These are phyloP conservation scores for Maudiozyma humilis DNA, from an alignment of 1,139 yeast genomes.

Conservation along the genomic window DNA sequence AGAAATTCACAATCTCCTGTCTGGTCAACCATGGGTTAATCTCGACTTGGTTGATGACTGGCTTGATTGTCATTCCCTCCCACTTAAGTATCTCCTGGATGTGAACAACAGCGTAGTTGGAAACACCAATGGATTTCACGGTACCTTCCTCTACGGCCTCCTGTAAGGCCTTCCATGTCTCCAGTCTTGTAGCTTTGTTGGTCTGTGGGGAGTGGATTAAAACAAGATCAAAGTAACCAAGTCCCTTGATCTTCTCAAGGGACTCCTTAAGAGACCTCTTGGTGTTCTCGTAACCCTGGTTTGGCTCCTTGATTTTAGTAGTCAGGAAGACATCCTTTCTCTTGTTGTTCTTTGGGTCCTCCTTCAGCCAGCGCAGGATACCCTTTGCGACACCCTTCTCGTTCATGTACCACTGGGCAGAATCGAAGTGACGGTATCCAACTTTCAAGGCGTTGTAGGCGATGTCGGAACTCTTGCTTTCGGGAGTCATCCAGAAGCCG, in stretches of 20 bases:
- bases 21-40: conserved; percentile 88
- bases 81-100: conserved; percentile 53
- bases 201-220: conserved; percentile 4
- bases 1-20: conserved; percentile 54
- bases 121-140: conserved; percentile 68
- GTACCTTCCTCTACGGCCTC: conserved; percentile 51
- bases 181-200: conserved; percentile 2
- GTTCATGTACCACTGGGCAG: conserved; percentile 51
- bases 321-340: conserved; percentile 5
- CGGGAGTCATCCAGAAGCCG: conserved; percentile 47
- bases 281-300: conserved; percentile 4
- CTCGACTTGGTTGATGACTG: conserved; percentile 76
- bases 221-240: conserved; percentile 1
- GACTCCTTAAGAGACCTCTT: neutral
- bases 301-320: conserved; percentile 3
- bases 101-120: conserved; percentile 72
- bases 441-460: conserved; percentile 45
- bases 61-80: conserved; percentile 61
- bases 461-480: conserved; percentile 33
- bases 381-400: conserved; percentile 47
- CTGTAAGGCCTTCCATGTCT: conserved; percentile 45
- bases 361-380: conserved; percentile 44
- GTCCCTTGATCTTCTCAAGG: neutral
- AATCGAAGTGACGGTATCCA: conserved; percentile 67
- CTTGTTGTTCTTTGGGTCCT: conserved; percentile 35